Base-by-base conservation (phyloP, 1,284 basidiomycete genomes). In the Coniophora puteana region DNA sequence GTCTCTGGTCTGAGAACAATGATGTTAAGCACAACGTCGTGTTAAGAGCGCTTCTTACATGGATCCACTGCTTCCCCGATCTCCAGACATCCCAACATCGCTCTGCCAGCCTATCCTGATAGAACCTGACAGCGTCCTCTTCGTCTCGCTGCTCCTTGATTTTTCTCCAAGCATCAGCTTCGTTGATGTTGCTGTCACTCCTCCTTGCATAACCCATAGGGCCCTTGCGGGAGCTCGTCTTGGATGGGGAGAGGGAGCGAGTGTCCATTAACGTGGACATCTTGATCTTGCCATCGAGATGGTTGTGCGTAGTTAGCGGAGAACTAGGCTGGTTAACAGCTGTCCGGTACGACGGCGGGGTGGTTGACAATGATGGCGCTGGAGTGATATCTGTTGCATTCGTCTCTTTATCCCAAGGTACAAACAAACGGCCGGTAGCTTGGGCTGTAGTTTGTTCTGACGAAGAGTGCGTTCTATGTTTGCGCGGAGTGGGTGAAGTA, bases 81-180 rank as follows among this genome's bases (percentile, higher is more conserved):
- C 67, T 70, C 87, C 87, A 90, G 38, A 81, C 72, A 33, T 79
- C 71, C 74, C 78, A 85, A 51, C 76, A 88, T 13, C 76, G 75
- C 52, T 81, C 78, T 18, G 86, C 41, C 41, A 89, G 63, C 38
- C 68, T 70, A 40, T 80, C 76, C 25, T 76, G 66, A 38, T 80
- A 67, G 58, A 82, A 88, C 40, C 68, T 66, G 55, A 80, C 83
- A n/a, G 88, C 87, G 28, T 77, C 75, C 51, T 74, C 68, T 53
- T 88, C 80, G 51, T 87, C 79, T 47, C 77, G 73, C 34, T 73
- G 70, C 68, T 82, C 76, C 53, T 72, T 72, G 32, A 89, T 80
- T 46, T 81, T 83, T 48, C 78, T 78, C 83, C 86, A 90, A 0
- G 83, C 80, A 44, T 86, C 83, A 43, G 83, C 76, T 51, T 82